Base-by-base conservation (phyloP, 192 early-diverging fungal species). In the Chytriomyces sp. region DNA sequence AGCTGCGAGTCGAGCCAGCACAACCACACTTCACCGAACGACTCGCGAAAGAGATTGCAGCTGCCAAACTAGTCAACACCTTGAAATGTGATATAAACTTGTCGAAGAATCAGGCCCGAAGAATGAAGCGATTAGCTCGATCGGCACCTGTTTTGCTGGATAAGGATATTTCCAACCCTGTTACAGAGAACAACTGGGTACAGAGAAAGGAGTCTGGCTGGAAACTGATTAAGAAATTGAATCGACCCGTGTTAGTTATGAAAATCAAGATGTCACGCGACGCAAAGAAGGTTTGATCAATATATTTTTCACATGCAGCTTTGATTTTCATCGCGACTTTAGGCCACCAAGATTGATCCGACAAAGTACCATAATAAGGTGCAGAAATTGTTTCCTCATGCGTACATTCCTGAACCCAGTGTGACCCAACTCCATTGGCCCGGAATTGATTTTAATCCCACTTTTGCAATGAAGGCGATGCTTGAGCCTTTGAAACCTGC, bases 271-370 rank as follows among this genome's bases (percentile, higher is more conserved):
- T 55, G 62, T 25, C 25, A 10, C 39, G 14, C 25, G 22, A 39
- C 28, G 37, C 62, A 6, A 64, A 64, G 40, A 64, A 64, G 40
- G 40, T 64, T 36, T 0, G 54, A 56, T 12, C 8, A n/a, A 56
- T 26, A 10, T 1, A 22, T 56, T 28, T 56, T 28, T 8, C 58
- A 2, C 0, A 12, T 1, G 5, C 31, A 33, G 22, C 17, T 8
- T 34, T 60, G 7, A 28, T 36, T 60, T 33, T 8, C 37, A 34
- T 60, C 58, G 7, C 33, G 7, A 8, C 22, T 49, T n/a, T n/a
- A 44, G 39, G 39, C 62, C 17, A 68, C 37, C 31, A 68, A 68
- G 39, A 68, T 68, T n/a, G 65, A 68, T 68, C 65, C 65, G 14
- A 22, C 65, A 34, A 68, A 68, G 37, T 34, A 36, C 32, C 19